These are phyloP conservation scores for Coemansia sp. DNA, from an alignment of 192 early-diverging fungal species.

Conservation along the genomic window DNA sequence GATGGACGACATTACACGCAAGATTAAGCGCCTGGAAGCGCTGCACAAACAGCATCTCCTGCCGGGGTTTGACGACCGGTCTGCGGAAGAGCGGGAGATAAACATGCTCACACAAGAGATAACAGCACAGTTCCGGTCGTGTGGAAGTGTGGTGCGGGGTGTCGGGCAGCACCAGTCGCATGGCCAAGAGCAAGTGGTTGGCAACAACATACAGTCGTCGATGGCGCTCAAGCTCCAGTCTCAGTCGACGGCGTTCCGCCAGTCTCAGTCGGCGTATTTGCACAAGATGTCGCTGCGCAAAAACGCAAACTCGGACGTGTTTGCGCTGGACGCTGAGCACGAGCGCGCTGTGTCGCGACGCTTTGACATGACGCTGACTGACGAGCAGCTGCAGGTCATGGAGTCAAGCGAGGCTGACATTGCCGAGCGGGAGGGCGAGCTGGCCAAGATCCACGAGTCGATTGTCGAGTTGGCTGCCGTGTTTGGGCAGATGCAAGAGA, in stretches of 20 bases:
- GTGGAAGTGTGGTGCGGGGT: slow-evolving; percentile 79
- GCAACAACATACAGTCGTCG: slow-evolving; percentile 87
- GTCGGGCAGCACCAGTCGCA: slow-evolving; percentile 62
- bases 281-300: slow-evolving; percentile 63
- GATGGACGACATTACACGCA: slow-evolving; percentile 67
- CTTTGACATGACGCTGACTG: slow-evolving; percentile 72
- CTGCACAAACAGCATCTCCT: slow-evolving; percentile 89
- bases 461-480: slow-evolving; percentile 89
- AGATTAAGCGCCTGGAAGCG: slow-evolving; percentile 65
- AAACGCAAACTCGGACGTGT: slow-evolving; percentile 48
- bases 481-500: slow-evolving; percentile 91
- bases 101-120: slow-evolving; percentile 83
- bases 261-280: slow-evolving; percentile 86
- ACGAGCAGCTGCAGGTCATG: slow-evolving; percentile 78
- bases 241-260: slow-evolving; percentile 78
- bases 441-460: slow-evolving; percentile 91
- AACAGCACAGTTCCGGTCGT: slow-evolving; percentile 85
- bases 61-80: slow-evolving; percentile 93
- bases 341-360: slow-evolving; percentile 44
- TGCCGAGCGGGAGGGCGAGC: slow-evolving; percentile 86
- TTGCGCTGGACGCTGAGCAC: slow-evolving; percentile 45
- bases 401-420: slow-evolving; percentile 80
- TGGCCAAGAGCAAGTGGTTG: slow-evolving; percentile 69
- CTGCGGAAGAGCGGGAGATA: slow-evolving; percentile 79
- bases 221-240: slow-evolving; percentile 92